Evolutionary conservation across 2,329 filamentous ascomycete genomes (phyloP).

Genomic region (Alternaria sp.): DNA sequence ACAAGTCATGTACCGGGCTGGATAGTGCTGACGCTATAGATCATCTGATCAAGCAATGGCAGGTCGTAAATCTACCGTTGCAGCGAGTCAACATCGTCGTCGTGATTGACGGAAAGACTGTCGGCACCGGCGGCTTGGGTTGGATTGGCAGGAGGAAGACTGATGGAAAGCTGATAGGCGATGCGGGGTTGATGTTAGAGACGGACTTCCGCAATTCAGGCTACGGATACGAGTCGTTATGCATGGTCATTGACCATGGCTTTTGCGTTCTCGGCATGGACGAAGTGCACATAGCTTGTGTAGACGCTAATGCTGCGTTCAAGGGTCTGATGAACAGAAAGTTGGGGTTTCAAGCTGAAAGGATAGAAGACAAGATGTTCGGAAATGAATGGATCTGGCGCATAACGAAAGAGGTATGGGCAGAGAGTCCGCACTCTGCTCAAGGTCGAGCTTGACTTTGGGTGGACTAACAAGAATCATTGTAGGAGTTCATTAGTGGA

Average conservation of each 20-base stretch:
- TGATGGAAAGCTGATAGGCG: slow-evolving; percentile 3
- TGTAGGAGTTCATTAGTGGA: no score
- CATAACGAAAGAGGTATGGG: background rate
- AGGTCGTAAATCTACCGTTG: background rate
- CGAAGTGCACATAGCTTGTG: background rate
- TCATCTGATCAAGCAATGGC: background rate
- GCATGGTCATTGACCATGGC: slow-evolving; percentile 7
- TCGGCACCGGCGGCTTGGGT: background rate
- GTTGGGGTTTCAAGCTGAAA: background rate
- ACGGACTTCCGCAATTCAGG: background rate
- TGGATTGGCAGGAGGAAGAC: slow-evolving; percentile 1
- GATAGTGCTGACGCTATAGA: background rate
- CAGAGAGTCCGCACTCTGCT: background rate
- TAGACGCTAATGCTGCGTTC: slow-evolving; percentile 5
- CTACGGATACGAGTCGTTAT: slow-evolving; percentile 2
- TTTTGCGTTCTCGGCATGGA: slow-evolving; percentile 7
- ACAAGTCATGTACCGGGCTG: background rate
- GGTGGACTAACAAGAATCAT: background rate
- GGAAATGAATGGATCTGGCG: background rate
- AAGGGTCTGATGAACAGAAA: slow-evolving; percentile 2
- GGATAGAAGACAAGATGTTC: background rate
- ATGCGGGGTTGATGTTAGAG: slow-evolving; percentile 8
- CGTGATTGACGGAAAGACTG: background rate
- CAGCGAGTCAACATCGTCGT: background rate
- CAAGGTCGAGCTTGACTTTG: background rate